phyloP scores from a whole-genome alignment of 495 filamentous ascomycete genomes.

The Copromyces sp. region DNA sequence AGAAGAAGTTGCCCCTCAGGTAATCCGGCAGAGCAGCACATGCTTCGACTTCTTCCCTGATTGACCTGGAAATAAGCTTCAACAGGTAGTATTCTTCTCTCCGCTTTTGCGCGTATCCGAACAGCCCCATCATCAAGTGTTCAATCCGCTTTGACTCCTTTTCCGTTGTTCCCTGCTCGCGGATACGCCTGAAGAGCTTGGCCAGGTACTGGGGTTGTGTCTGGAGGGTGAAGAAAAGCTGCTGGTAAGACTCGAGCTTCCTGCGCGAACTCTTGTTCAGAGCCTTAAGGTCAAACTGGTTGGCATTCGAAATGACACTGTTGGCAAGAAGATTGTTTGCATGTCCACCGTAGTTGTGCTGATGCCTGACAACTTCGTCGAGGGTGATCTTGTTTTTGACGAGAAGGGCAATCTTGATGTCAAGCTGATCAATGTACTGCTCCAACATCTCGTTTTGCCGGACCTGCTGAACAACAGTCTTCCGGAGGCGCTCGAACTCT shows the following conservation, averaged over 20 bases:
- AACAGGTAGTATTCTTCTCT: conserved; percentile 95
- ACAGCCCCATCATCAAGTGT: conserved; percentile 90
- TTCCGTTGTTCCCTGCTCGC: conserved; percentile 78
- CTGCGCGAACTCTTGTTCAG: conserved; percentile 90
- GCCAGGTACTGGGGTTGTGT: conserved; percentile 94
- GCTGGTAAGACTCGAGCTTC: conserved; percentile 94
- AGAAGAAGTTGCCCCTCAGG: conserved; percentile 84
- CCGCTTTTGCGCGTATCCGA: conserved; percentile 93
- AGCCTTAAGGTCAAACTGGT: conserved; percentile 93
- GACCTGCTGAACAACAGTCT: conserved; percentile 92
- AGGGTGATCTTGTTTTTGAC: conserved; percentile 99
- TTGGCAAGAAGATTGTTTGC: conserved; percentile 79
- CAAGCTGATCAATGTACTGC: conserved; percentile 94
- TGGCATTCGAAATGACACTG: conserved; percentile 74
- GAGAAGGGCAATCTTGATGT: conserved; percentile 96
- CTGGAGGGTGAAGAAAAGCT: conserved; percentile 95
- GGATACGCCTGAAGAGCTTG: conserved; percentile 70
- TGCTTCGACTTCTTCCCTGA: conserved; percentile 76
- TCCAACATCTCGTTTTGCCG: conserved; percentile 95
- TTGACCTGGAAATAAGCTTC: conserved; percentile 73
- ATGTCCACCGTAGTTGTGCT: conserved; percentile 91
- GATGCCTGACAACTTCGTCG: conserved; percentile 94
- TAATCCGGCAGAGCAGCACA: conserved; percentile 72
- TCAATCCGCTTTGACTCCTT: conserved; percentile 88
- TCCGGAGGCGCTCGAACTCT: conserved; percentile 85